A percentile compares a stretch with the other conserved stretches of the same genome.
Evolutionary conservation across 495 filamentous ascomycete species (phyloP).

Genomic region (Saxophila tyrrhenica): DNA sequence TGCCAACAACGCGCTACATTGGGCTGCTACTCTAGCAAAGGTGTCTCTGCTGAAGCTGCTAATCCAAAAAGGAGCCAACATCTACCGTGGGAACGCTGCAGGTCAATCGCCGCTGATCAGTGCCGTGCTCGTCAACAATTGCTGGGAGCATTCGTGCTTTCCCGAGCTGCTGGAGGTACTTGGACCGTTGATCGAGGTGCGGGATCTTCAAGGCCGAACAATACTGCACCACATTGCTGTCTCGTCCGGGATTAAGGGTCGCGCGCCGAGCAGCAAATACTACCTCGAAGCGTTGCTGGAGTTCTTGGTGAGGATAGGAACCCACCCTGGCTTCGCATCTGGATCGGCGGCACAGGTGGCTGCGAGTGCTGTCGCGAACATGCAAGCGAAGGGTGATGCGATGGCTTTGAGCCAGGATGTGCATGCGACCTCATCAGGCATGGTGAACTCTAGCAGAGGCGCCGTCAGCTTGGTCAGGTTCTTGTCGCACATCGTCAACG

Average conservation of each 20-base stretch:
- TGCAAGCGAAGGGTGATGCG: conserved; percentile 38
- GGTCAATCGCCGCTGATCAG: conserved; percentile 90
- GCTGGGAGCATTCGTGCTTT: conserved; percentile 68
- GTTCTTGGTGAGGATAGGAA: conserved; percentile 62
- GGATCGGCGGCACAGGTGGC: background rate
- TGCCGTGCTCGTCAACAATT: conserved; percentile 79
- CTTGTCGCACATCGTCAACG: conserved; percentile 91
- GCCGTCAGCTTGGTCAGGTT: conserved; percentile 78
- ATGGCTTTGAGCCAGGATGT: conserved; percentile 11
- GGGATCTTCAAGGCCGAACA: conserved; percentile 78
- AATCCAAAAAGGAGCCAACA: conserved; percentile 70
- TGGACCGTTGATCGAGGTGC: conserved; percentile 79
- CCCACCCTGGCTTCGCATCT: conserved; percentile 2
- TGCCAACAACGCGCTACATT: conserved; percentile 82
- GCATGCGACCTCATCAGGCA: conserved; percentile 15
- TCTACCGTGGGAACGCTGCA: conserved; percentile 70
- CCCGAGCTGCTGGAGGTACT: conserved; percentile 80
- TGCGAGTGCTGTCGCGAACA: conserved; percentile 30
- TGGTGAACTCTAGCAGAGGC: conserved; percentile 34
- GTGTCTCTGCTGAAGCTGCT: conserved; percentile 68
- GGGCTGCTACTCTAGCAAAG: conserved; percentile 91
- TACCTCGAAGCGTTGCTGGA: conserved; percentile 89
- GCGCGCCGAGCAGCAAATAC: conserved; percentile 72
- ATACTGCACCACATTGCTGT: conserved; percentile 94
- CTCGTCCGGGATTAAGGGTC: conserved; percentile 82